Evolutionary conservation across 768 basidiomycete species (phyloP).

Genomic region (Lanmaoa pseudosensibilis): DNA sequence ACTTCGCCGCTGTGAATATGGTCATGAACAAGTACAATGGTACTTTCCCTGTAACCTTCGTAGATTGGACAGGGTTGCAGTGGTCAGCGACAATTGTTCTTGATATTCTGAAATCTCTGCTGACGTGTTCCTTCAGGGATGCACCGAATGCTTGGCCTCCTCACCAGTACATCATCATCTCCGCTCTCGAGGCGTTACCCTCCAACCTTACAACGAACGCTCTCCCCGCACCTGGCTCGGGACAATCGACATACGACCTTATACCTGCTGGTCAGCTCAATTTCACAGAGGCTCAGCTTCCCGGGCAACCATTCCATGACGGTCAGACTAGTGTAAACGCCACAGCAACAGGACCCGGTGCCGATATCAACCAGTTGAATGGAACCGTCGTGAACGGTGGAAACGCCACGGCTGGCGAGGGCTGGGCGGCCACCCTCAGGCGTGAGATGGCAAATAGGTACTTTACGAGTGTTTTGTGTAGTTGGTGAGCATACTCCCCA

Average conservation of each 20-base stretch:
- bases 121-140: slow-evolving; percentile 48
- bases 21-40: slow-evolving; percentile 87
- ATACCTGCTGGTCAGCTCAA: slow-evolving; percentile 83
- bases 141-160: slow-evolving; percentile 90
- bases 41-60: slow-evolving; percentile 76
- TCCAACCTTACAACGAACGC: slow-evolving; percentile 61
- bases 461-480: slow-evolving; percentile 78
- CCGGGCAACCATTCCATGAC: slow-evolving; percentile 56
- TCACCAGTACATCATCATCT: slow-evolving; percentile 76
- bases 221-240: slow-evolving; percentile 50
- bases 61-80: slow-evolving; percentile 71
- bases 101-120: background rate
- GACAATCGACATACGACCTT: slow-evolving; percentile 63
- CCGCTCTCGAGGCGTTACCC: slow-evolving; percentile 75
- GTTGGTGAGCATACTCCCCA: slow-evolving; percentile 56
- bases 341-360: slow-evolving; percentile 49
- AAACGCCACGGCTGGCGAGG: slow-evolving; percentile 57
- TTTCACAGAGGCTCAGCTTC: slow-evolving; percentile 67
- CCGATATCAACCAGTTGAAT: slow-evolving; percentile 59
- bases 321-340: slow-evolving; percentile 42
- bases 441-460: slow-evolving; percentile 86
- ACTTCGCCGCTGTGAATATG: slow-evolving; percentile 74
- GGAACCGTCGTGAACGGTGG: slow-evolving; percentile 69
- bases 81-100: slow-evolving; percentile 50
- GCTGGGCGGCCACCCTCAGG: slow-evolving; percentile 61